Percentiles rank a stretch among this genome's conserved stretches.
Evolutionary conservation across 2,329 filamentous ascomycete genomes (phyloP).

Genomic region (Ophiostoma novo-ulmi): DNA sequence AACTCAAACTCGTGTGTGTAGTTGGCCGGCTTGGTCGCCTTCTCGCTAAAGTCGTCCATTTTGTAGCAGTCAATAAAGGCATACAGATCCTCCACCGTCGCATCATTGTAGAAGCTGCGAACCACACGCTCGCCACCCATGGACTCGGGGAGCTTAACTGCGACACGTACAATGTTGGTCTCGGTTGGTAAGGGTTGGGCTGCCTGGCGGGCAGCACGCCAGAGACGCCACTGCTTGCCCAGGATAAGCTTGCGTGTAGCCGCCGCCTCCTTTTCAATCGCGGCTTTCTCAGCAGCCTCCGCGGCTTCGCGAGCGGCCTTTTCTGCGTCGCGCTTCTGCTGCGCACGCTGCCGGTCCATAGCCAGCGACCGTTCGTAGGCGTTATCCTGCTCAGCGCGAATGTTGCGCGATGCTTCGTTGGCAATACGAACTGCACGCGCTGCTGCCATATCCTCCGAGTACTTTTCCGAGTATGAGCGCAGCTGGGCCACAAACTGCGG

Average conservation of each 20-base stretch:
- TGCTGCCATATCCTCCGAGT: constrained; percentile 67
- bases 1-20: constrained; percentile 85
- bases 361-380: constrained; percentile 92
- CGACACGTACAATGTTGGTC: constrained; percentile 67
- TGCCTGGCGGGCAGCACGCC: constrained; percentile 60
- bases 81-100: constrained; percentile 81
- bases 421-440: constrained; percentile 72
- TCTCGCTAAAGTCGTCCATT: constrained; percentile 40
- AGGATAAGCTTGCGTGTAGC: constrained; percentile 44
- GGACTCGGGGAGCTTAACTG: constrained; percentile 57
- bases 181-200: constrained; percentile 56
- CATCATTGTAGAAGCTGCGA: constrained; percentile 59
- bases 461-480: constrained; percentile 65
- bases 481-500: constrained; percentile 71
- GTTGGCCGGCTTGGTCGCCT: constrained; percentile 55
- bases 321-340: constrained; percentile 64
- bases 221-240: constrained; percentile 63
- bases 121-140: constrained; percentile 68
- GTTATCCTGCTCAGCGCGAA: constrained; percentile 84
- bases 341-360: constrained; percentile 76
- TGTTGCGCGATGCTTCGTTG: constrained; percentile 71
- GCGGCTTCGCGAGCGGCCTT: constrained; percentile 54
- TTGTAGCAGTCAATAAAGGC: constrained; percentile 93
- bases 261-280: constrained; percentile 56
- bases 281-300: constrained; percentile 60